Evolutionary conservation across 2,329 filamentous ascomycete species (phyloP), one percentile per base, ranked within the genome.

Genomic region (Fusarium oligoseptatum): DNA sequence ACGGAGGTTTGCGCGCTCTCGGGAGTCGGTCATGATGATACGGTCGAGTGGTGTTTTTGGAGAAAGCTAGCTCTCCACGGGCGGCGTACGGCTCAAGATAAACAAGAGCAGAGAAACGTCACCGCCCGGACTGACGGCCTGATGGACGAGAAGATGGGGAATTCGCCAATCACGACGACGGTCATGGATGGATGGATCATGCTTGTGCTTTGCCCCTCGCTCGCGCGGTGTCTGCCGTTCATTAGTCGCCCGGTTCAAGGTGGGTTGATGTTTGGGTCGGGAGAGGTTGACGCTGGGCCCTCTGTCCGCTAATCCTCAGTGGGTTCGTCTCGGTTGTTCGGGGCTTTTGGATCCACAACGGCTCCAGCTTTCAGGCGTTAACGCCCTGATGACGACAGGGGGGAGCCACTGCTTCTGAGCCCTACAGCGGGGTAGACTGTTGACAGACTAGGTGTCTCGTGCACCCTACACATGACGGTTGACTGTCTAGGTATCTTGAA

Each of bases 21-120:
- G 75, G 32, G 78, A 68, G 52, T 81, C 77, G 50, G 71, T 66
- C 80, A 81, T 81, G 66, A 56, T 74, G 64, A 48, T 32, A n/a
- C 10, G 45, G 64, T 60, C 65, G 15, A 52, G 36, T 45, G 61
- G 45, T 67, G 64, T 66, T 69, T 45, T 37, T 48, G 57, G 60
- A 52, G 50, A 62, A 67, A 17, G 32, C 61, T 58, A 52, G 67
- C 50, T 66, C 64, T 70, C 67, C 61, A 56, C 7, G 37, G 17
- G 17, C n/a, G 15, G 11, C 15, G 48, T 43, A 68, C 32, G 32
- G 22, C 27, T 48, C 43, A n/a, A 29, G 43, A 50, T 41, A 32
- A 29, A 27, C 37, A 60, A 57, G 24, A 66, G 32, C 15, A 45
- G 61, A 20, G 15, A 67, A 55, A 65, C 22, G 76, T 72, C 74